Evolutionary conservation across 2,329 filamentous ascomycete species (phyloP), one percentile per base, ranked within the genome.

Genomic region (Fusarium albidum): DNA sequence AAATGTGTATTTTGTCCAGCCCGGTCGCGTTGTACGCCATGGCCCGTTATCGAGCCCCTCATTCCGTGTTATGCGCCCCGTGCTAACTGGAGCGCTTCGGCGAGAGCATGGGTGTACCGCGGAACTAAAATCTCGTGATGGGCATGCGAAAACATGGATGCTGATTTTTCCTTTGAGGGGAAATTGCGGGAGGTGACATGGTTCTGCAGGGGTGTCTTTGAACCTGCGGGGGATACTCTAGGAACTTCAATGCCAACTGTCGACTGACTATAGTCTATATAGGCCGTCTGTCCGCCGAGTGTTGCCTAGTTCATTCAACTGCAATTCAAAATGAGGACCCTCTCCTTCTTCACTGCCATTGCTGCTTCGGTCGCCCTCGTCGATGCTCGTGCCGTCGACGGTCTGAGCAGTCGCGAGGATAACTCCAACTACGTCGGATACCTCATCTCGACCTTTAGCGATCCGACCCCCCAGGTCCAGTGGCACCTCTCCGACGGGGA

Each of bases 381-480:
- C 7, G 28, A 61, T 10, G 44, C 57, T n/a, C 42, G 44, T 11
- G 49, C 57, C 12, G 21, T 55, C 41, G 38, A n/a, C 9, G 40
- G 32, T 3, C n/a, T 57, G 10, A 57, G 25, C 9, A 21, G 9
- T n/a, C 49, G 43, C 1, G 26, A 33, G n/a, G 40, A n/a, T n/a
- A n/a, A 34, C 18, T 21, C 13, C 2, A 31, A 50, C 18, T 62
- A 39, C 37, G 70, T 67, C 6, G 72, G 71, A 21, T 74, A 74
- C 14, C 66, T 74, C 8, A 64, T 74, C 34, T 73, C 72, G 18
- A 74, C 71, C 1, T 74, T 74, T 35, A 68, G 61, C 31, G 71
- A 74, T 39, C 65, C 63, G 3, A 63, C 47, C 9, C 72, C 71
- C 2, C 59, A 68, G 37, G 64, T 74, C 7, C 70, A 73, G 21